Percentiles rank a stretch among this genome's conserved stretches.
Evolutionary conservation across 768 basidiomycete species (phyloP).

Genomic region (Butyriboletus loyo): DNA sequence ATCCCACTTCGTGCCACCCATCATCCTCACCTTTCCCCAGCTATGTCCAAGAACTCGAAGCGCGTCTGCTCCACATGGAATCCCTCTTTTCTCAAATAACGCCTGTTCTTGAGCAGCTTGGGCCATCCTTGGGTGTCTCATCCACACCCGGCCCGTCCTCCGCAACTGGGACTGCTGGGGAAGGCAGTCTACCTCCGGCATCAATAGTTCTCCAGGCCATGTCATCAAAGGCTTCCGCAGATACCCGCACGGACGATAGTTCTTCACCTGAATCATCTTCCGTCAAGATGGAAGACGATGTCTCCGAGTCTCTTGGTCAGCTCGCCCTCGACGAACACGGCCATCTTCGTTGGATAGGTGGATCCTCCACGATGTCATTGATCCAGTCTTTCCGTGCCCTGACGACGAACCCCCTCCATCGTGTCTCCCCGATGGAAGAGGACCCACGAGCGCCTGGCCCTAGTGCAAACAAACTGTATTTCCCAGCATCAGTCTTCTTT

Average conservation of each 20-base stretch:
- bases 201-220: slow-evolving; percentile 34
- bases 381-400: slow-evolving; percentile 83
- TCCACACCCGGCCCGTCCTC: slow-evolving; percentile 33
- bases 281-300: slow-evolving; percentile 56
- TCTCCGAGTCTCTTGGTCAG: slow-evolving; percentile 83
- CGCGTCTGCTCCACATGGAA: slow-evolving; percentile 85
- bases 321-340: slow-evolving; percentile 87
- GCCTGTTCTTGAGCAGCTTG: slow-evolving; percentile 72
- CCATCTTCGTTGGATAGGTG: slow-evolving; percentile 89
- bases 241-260: slow-evolving; percentile 32
- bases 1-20: not conserved
- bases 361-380: slow-evolving; percentile 88
- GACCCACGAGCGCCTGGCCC: slow-evolving; percentile 77
- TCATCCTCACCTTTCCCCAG: slow-evolving; percentile 38
- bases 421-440: slow-evolving; percentile 81
- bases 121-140: slow-evolving; percentile 49
- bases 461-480: slow-evolving; percentile 82
- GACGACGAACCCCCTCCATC: slow-evolving; percentile 70
- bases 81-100: slow-evolving; percentile 79
- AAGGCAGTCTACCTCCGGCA: slow-evolving; percentile 22
- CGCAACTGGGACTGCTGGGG: slow-evolving; percentile 9
- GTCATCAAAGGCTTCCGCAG: slow-evolving; percentile 36
- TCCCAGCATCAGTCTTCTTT: slow-evolving; percentile 84
- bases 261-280: slow-evolving; percentile 34
- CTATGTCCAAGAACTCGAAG: slow-evolving; percentile 90